Evolutionary conservation across 768 basidiomycete genomes (phyloP).

Genomic region (Brasilioporus rufonigricans): DNA sequence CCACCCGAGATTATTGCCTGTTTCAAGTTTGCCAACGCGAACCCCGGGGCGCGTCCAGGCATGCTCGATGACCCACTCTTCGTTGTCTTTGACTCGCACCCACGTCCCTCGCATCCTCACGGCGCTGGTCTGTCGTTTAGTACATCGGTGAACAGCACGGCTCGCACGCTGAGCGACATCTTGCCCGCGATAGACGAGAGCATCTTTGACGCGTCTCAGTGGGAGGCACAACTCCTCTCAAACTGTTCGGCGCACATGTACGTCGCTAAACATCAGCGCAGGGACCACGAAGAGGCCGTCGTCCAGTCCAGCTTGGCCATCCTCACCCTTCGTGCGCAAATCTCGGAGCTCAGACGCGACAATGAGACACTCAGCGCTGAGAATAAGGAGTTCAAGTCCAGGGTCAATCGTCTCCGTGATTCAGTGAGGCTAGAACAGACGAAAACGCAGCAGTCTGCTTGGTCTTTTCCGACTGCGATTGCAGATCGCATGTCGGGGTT

Average conservation of each 20-base stretch:
- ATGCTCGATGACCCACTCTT: slow-evolving; percentile 36
- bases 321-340: slow-evolving; percentile 40
- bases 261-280: slow-evolving; percentile 30
- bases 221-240: slow-evolving; percentile 63
- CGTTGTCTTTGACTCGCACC: slow-evolving; percentile 67
- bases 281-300: slow-evolving; percentile 34
- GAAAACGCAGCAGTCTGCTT: neutral
- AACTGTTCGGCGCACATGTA: slow-evolving; percentile 62
- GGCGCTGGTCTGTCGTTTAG: slow-evolving; percentile 61
- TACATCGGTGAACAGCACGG: slow-evolving; percentile 42
- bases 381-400: slow-evolving; percentile 27
- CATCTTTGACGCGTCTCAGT: slow-evolving; percentile 46
- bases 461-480: neutral
- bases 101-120: slow-evolving; percentile 53
- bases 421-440: slow-evolving; percentile 14
- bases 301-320: slow-evolving; percentile 51
- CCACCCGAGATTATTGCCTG: slow-evolving; percentile 69
- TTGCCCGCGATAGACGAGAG: slow-evolving; percentile 45
- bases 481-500: neutral
- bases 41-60: neutral
- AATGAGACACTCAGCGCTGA: slow-evolving; percentile 27
- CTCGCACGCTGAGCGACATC: slow-evolving; percentile 43
- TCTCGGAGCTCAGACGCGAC: slow-evolving; percentile 36
- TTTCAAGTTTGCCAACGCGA: slow-evolving; percentile 32
- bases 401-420: slow-evolving; percentile 18